Evolutionary conservation across 208 protist species (phyloP).

Genomic region (Acanthamoeba culbertsoni): DNA sequence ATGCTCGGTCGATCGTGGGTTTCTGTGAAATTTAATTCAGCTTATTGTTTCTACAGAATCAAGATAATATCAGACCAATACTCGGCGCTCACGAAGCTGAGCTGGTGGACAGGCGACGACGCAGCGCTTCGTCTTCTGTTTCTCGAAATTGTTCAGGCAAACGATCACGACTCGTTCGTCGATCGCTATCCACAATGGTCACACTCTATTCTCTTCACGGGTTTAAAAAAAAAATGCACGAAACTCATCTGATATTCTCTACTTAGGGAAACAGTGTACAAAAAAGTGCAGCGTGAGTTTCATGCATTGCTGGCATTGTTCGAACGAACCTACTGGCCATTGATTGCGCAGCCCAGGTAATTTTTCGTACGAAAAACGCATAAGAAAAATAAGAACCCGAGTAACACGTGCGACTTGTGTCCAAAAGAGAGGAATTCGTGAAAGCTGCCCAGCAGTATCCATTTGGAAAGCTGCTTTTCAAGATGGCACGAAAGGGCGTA

Average conservation of each 20-base stretch:
- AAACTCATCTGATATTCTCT: not conserved
- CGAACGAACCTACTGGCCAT: not conserved
- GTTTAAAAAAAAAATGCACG: not conserved
- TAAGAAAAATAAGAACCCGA: not conserved
- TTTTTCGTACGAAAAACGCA: not conserved
- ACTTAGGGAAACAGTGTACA: not conserved
- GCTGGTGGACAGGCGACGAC: slow-evolving; percentile 1
- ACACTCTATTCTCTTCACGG: not conserved
- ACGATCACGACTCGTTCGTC: slow-evolving; percentile 8
- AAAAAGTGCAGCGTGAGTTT: not conserved
- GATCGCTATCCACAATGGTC: not conserved
- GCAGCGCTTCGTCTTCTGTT: not conserved
- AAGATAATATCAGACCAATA: not conserved
- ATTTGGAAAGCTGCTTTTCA: not conserved
- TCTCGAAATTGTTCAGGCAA: not conserved
- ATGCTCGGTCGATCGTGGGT: not conserved
- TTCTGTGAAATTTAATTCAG: not conserved
- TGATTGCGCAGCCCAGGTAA: not conserved
- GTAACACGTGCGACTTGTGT: not conserved
- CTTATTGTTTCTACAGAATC: not conserved
- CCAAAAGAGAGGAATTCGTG: not conserved
- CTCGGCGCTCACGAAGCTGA: not conserved
- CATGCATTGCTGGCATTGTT: not conserved
- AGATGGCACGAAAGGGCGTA: not conserved
- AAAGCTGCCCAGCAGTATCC: not conserved